Evolutionary conservation across 129 eudicot genomes (phyloP), one percentile per base, ranked within the genome.

Genomic region (Flaveria sonorensis): DNA sequence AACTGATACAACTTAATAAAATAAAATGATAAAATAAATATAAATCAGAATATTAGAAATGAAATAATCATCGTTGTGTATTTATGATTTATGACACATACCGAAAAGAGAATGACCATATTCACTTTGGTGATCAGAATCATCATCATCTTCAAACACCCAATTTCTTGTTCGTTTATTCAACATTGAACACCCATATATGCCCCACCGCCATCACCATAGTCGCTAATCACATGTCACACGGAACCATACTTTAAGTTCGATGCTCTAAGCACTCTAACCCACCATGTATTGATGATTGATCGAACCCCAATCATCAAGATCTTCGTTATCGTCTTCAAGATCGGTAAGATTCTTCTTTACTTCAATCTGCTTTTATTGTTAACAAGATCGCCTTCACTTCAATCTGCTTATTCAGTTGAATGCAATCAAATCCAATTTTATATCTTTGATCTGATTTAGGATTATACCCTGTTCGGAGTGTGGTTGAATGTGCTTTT

Each of bases 271-370:
- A 14, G n/a, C 10, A 23, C 66, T 60, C 3, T 12, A 60, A 12
- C 24, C 65, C 70, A 51, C 76, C 70, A 59, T 78, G 71, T 59
- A 43, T 20, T 78, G 71, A 78, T 69, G 42, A 51, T 26, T 77
- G 63, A 78, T 70, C 76, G 32, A 26, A 55, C 7, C 60, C 6
- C 42, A 71, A 32, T 79, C 76, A 32, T 57, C 82, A 70, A 78
- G 70, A 69, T 78, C 76, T 70, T 42, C 62, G 57, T 48, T 46
- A 32, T 30, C 76, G 12, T 61, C 77, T 78, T 70, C 82, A 70
- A 59, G 71, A 70, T 70, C 82, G 36, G 82, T 78, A 78, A 78
- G 82, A 46, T 46, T 32, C 77, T 46, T 30, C 42, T n/a, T 78
- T 62, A 70, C 71, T 60, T 78, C 26, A 45, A 70, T 78, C 63